Base-by-base conservation (phyloP, 306 rosid species). In the Castanea crenata region DNA sequence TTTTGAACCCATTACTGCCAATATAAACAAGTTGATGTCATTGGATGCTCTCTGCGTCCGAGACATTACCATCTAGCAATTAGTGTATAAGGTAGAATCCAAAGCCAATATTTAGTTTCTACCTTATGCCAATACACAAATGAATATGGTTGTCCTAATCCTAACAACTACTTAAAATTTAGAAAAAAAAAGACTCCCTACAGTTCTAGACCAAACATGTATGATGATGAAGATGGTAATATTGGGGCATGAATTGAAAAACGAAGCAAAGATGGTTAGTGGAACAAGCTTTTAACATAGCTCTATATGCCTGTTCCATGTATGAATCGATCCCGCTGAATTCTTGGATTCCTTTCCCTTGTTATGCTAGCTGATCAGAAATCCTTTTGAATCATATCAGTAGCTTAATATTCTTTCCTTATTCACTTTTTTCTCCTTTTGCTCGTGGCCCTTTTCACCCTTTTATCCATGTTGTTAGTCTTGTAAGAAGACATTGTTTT, bases 31-130 rank as follows among this genome's bases (percentile, higher is more conserved):
- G 70, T 76, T 51, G 21, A 63, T 92, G 91, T 83, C 98, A 84
- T 90, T 71, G 94, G 97, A 92, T 91, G 94, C 98, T 94, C 84
- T 90, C 68, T 84, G 84, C 91, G 72, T 74, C 92, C 91, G 19
- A 83, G 89, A 74, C 97, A 83, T 79, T 73, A 72, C 73, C 83
- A 73, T 79, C 82, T 88, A 71, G 82, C 59, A 85, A 80, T 86
- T 79, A 84, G 91, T 88, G 78, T 79, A 74, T 18, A 82, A 86
- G 92, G 92, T 78, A 84, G 98, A 92, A 94, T 90, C 97, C 94
- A 89, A 94, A 85, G 92, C 93, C 88, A 87, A 85, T 83, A 69
- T 82, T 83, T 81, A 63, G 90, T 79, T 70, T 75, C 87, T 74
- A 74, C 90, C 91, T 75, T 49, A 82, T 84, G 84, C 86, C 44